Evolutionary conservation across 495 filamentous ascomycete species (phyloP), one percentile per base, ranked within the genome.

Genomic region (Neurospora sp.): DNA sequence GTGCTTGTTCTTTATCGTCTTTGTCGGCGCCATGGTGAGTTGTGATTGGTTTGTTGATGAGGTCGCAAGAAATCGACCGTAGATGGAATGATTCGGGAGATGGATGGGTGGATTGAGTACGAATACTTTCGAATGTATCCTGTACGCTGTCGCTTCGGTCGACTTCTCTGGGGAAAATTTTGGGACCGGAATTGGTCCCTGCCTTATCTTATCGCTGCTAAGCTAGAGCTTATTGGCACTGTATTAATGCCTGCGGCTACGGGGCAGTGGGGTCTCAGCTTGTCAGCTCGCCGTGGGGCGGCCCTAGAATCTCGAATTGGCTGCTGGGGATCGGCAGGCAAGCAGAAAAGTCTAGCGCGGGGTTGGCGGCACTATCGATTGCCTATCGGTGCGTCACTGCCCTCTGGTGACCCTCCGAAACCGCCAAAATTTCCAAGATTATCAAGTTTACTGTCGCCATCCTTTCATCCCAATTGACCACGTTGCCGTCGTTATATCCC

Each of bases 1-100:
- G 76, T 89, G 87, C 70, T 88, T 89, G 70, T 85, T 87, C 77
- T 89, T 89, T 39, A 89, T 78, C 8, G 87, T 89, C 75, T 82
- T 77, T 70, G 83, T 84, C 14, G 83, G 84, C 75, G 83, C 85
- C 86, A 88, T 88, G 61, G 73, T 76, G 73, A 16, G 16, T 68
- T 72, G 9, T 68, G 41, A 3, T 68, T 45, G 71, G 71, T 69
- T 38, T 53, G 68, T 39, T 74, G n/a, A 65, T 65, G 8, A 3
- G 4, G 53, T 35, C n/a, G 44, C 8, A 35, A 35, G 37, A 69
- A 27, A 37, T 27, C 10, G 18, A 40, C 37, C 40, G 45, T 42
- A 45, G 20, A 73, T 71, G 71, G 71, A 69, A 47, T 42, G 70
- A 20, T 12, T 40, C 37, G 31, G 20, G 4, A 10, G 27, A 35